These are phyloP conservation scores for Fomitopsis pulvina DNA, from an alignment of 768 basidiomycete genomes.

Conservation along the genomic window DNA sequence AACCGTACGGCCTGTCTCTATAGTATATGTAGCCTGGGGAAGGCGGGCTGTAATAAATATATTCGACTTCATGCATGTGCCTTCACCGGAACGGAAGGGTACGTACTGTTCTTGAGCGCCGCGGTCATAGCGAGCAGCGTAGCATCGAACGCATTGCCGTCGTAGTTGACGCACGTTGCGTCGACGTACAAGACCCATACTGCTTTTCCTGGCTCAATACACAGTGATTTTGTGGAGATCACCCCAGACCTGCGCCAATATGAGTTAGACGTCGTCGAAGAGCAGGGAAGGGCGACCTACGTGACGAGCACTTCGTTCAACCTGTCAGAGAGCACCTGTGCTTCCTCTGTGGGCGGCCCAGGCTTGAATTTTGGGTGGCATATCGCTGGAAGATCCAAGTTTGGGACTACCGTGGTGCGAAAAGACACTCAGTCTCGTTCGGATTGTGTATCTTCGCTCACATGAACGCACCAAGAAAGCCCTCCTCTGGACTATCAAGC, in stretches of 20 bases:
- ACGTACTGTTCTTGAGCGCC: constrained; percentile 79
- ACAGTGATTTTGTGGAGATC: constrained; percentile 60
- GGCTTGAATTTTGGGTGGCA: constrained; percentile 94
- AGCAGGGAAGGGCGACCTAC: constrained; percentile 35
- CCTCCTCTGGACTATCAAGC: constrained; percentile 62
- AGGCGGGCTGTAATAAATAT: constrained; percentile 43
- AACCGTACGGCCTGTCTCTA: constrained; percentile 53
- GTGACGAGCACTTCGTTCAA: constrained; percentile 71
- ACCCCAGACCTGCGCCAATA: constrained; percentile 49
- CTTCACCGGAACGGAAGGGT: neutral
- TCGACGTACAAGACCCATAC: constrained; percentile 96
- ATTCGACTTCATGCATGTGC: neutral
- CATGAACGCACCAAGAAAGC: constrained; percentile 66
- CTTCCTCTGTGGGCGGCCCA: constrained; percentile 92
- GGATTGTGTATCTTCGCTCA: neutral
- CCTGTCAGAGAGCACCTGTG: constrained; percentile 82
- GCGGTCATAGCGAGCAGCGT: constrained; percentile 81
- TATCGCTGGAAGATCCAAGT: constrained; percentile 88
- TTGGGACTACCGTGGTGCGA: constrained; percentile 59
- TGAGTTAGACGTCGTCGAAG: neutral
- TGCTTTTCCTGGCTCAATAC: constrained; percentile 74
- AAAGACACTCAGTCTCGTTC: no score
- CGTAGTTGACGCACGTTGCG: constrained; percentile 93
- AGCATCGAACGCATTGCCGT: constrained; percentile 94
- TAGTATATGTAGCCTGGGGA: constrained; percentile 66